These are phyloP conservation scores for Diaporthe amygdali DNA, from an alignment of 2,329 filamentous ascomycete genomes.

Conservation along the genomic window DNA sequence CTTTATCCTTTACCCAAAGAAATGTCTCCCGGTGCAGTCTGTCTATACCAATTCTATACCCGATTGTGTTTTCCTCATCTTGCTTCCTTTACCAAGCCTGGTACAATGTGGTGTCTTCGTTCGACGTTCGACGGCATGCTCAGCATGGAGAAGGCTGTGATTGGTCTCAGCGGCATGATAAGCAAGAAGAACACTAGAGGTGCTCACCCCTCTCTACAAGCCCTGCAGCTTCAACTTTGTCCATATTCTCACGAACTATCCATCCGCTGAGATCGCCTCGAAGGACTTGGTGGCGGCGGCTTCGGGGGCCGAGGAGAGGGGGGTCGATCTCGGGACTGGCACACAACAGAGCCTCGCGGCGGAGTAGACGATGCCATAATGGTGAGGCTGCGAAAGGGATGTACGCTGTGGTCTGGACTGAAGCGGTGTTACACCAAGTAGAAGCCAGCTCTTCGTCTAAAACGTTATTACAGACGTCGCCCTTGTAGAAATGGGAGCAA, in stretches of 20 bases:
- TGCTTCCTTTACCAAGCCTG: neutral
- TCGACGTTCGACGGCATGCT: neutral
- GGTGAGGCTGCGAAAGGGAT: neutral
- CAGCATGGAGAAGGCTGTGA: neutral
- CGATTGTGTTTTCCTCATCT: neutral
- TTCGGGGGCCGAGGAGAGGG: constrained; percentile 43
- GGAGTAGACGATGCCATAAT: neutral
- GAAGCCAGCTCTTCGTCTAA: no score
- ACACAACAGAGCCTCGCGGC: neutral
- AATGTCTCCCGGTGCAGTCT: neutral
- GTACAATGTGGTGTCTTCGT: neutral
- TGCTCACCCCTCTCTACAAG: neutral
- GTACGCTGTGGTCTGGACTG: neutral
- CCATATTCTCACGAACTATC: neutral
- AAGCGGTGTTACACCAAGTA: neutral
- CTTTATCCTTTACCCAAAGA: neutral
- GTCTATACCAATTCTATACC: neutral
- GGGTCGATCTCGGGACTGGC: constrained; percentile 37
- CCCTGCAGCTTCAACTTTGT: no score
- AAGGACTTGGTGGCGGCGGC: constrained; percentile 36
- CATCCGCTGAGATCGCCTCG: neutral
- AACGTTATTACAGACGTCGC: no score
- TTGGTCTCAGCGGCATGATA: neutral
- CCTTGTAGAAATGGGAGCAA: no score
- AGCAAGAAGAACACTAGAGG: neutral